Evolutionary conservation across 179 eudicot genomes (phyloP).

Genomic region (Patellifolia procumbens): DNA sequence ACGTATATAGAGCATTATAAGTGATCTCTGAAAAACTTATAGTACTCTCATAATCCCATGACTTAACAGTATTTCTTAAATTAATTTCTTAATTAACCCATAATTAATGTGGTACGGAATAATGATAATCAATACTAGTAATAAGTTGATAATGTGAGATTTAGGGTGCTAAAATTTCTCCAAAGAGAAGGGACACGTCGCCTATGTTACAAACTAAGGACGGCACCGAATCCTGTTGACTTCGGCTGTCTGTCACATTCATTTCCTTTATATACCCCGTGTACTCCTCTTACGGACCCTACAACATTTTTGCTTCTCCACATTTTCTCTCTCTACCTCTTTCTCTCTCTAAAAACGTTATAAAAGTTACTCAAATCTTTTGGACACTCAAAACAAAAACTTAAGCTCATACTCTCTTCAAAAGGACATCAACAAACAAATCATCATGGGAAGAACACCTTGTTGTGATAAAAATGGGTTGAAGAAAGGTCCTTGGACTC

Average conservation of each 20-base stretch:
- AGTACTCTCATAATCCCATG: too few species aligned
- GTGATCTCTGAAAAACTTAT: too few species aligned
- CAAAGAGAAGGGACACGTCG: constrained; percentile 76
- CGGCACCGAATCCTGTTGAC: constrained; percentile 87
- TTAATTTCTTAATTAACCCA: too few species aligned
- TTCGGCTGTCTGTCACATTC: constrained; percentile 31
- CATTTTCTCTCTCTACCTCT: constrained; percentile 1
- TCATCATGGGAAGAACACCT: constrained; percentile 45
- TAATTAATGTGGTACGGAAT: too few species aligned
- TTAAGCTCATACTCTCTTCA: background rate
- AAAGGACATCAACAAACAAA: background rate
- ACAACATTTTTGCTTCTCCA: constrained; percentile 17
- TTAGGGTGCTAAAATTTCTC: constrained; percentile 31
- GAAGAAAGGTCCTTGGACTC: constrained; percentile 51
- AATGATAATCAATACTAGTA: too few species aligned
- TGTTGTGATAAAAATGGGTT: constrained; percentile 49
- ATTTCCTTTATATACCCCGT: constrained; percentile 37
- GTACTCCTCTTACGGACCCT: constrained; percentile 32
- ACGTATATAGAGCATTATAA: too few species aligned
- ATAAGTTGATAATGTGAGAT: constrained; percentile 12
- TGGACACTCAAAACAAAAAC: background rate
- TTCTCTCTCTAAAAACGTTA: constrained; percentile 3
- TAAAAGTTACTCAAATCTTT: background rate
- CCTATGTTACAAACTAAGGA: constrained; percentile 56
- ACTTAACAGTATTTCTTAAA: too few species aligned